Conservation (phyloP, 2,329 filamentous ascomycete genomes). For the Penicillium crustosum region DNA sequence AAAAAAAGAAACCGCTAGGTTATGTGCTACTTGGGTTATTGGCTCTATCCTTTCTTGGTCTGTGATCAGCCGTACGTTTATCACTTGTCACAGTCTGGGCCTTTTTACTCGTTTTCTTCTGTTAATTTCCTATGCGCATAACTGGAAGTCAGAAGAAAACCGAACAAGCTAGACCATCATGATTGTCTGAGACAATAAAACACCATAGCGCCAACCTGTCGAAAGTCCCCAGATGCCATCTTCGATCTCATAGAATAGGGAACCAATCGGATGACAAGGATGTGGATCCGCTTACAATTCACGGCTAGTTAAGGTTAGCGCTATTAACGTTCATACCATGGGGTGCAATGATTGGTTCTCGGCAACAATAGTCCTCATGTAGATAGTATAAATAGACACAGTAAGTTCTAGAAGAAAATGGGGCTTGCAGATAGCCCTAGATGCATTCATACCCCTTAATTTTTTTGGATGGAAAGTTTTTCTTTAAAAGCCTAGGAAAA, state of each 20-base stretch:
- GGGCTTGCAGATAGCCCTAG: neutral
- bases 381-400: conserved; percentile 2
- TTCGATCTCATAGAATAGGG: neutral
- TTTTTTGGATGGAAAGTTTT: neutral
- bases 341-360: neutral
- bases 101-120: too few relatives aligned
- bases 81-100: too few relatives aligned
- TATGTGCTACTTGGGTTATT: too few relatives aligned
- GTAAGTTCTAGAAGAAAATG: conserved; percentile 2
- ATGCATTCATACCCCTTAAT: neutral
- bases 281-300: neutral
- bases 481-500: neutral
- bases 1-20: too few relatives aligned
- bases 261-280: conserved; percentile 1
- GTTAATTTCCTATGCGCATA: too few relatives aligned
- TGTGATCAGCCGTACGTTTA: too few relatives aligned
- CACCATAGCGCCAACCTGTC: too few relatives aligned
- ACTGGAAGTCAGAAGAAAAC: too few relatives aligned
- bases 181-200: too few relatives aligned
- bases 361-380: neutral
- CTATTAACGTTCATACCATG: neutral
- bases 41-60: too few relatives aligned
- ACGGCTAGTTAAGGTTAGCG: neutral
- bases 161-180: too few relatives aligned
- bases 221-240: neutral